These are phyloP conservation scores for Pichia nakasei DNA, from an alignment of 805 yeast genomes.

Conservation along the genomic window DNA sequence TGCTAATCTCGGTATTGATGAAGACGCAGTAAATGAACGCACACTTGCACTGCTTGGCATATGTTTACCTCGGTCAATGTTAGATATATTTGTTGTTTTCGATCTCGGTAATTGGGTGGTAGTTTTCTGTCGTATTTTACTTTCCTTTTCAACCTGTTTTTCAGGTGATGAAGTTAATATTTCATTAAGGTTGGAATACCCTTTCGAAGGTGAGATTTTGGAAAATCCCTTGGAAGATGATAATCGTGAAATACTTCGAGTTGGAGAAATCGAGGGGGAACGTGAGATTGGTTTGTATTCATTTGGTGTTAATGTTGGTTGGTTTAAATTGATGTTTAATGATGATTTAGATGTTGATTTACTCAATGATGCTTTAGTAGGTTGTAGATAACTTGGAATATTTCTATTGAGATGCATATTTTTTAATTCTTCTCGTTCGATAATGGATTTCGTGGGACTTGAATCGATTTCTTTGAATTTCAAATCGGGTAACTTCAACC, in stretches of 20 bases:
- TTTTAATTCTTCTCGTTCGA: slow-evolving; percentile 18
- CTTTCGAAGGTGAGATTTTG: slow-evolving; percentile 11
- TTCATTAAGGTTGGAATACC: slow-evolving; percentile 14
- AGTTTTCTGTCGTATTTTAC: too few species aligned
- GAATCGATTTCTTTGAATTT: slow-evolving; percentile 22
- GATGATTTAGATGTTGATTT: slow-evolving; percentile 9
- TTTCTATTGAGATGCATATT: slow-evolving; percentile 4
- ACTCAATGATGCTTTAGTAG: slow-evolving; percentile 16
- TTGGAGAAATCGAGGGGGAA: slow-evolving; percentile 10
- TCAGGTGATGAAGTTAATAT: slow-evolving; percentile 4
- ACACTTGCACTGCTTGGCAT: background rate
- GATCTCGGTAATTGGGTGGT: slow-evolving; percentile 2
- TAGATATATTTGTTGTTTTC: slow-evolving; percentile 1
- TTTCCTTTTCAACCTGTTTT: too few species aligned
- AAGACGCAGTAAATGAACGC: background rate
- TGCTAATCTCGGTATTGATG: slow-evolving; percentile 12
- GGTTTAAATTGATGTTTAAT: background rate
- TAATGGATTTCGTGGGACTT: slow-evolving; percentile 23
- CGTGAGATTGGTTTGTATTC: background rate
- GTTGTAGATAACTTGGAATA: slow-evolving; percentile 17
- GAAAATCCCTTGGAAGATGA: background rate
- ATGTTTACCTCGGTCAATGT: background rate
- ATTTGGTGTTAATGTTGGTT: slow-evolving; percentile 3
- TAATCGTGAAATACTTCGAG: background rate
- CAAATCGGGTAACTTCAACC: slow-evolving; percentile 15